phyloP scores from a whole-genome alignment of 169 alveolate species.

The Perkinsus chesapeaki region DNA sequence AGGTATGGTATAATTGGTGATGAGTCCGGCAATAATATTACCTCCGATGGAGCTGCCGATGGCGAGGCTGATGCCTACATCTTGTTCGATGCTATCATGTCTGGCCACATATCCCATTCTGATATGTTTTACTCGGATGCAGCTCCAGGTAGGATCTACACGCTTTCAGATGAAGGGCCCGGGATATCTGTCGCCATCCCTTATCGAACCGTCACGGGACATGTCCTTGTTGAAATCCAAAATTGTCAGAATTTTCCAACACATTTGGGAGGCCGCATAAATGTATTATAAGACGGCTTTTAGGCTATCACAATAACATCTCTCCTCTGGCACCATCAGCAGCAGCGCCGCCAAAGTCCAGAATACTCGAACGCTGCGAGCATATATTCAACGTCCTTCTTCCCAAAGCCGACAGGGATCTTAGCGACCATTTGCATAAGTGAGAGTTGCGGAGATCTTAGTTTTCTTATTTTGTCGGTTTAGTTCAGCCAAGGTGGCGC shows the following conservation, averaged over 20 bases:
- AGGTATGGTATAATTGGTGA: neutral
- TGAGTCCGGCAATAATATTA: neutral
- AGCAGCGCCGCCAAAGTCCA: neutral
- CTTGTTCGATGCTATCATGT: neutral
- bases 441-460: neutral
- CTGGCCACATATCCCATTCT: neutral
- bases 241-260: too few species aligned
- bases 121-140: neutral
- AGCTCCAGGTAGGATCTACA: too few species aligned
- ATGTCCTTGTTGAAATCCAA: neutral
- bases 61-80: neutral
- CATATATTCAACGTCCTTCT: neutral
- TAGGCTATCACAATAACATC: too few species aligned
- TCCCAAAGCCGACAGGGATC: neutral
- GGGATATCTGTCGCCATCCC: too few species aligned
- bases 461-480: too few species aligned
- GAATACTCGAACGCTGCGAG: neutral
- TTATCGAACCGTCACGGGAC: neutral
- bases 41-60: neutral
- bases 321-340: too few species aligned
- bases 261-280: too few species aligned
- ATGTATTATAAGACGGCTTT: too few species aligned
- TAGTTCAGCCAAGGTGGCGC: neutral
- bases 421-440: neutral
- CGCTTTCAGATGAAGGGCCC: too few species aligned